A percentile compares a stretch with the other conserved stretches of the same genome.
Evolutionary conservation across 2,329 filamentous ascomycete genomes (phyloP).

Genomic region (Aspergillus pseudoglaucus): DNA sequence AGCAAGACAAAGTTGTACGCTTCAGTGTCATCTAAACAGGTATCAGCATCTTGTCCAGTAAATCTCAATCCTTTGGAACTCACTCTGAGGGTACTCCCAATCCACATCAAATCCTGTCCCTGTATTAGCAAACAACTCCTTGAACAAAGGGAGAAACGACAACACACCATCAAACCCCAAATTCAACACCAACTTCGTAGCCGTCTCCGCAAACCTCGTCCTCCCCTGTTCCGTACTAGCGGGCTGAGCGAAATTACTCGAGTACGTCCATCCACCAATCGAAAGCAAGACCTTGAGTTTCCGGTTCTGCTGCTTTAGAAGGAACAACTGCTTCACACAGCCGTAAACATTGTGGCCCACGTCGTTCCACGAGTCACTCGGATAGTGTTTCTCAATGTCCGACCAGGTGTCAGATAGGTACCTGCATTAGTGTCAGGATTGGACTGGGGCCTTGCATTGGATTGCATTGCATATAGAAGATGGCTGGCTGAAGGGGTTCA

Average conservation of each 20-base stretch:
- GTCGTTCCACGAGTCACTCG: slow-evolving; percentile 62
- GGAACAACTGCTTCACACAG: slow-evolving; percentile 67
- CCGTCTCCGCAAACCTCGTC: slow-evolving; percentile 60
- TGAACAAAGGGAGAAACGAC: slow-evolving; percentile 1
- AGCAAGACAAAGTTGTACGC: slow-evolving; percentile 39
- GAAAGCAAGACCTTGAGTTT: slow-evolving; percentile 74
- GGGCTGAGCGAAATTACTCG: slow-evolving; percentile 67
- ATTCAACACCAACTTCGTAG: slow-evolving; percentile 70
- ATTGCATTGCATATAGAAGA: not conserved
- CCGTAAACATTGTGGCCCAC: slow-evolving; percentile 68
- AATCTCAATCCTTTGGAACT: slow-evolving; percentile 1
- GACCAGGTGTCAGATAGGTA: slow-evolving; percentile 61
- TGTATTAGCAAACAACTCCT: not conserved
- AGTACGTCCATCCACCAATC: slow-evolving; percentile 76
- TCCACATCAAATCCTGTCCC: slow-evolving; percentile 38
- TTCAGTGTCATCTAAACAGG: slow-evolving; percentile 31
- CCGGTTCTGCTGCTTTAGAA: slow-evolving; percentile 68
- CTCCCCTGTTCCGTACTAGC: slow-evolving; percentile 58
- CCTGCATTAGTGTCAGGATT: slow-evolving; percentile 11
- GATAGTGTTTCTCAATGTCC: slow-evolving; percentile 63
- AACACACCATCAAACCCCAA: slow-evolving; percentile 59
- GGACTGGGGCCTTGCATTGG: slow-evolving; percentile 7
- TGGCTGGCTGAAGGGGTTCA: not conserved
- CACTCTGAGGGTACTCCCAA: slow-evolving; percentile 43
- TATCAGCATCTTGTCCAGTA: slow-evolving; percentile 6